Conservation (phyloP, 2,329 filamentous ascomycete genomes). For the Aaosphaeria arxii region DNA sequence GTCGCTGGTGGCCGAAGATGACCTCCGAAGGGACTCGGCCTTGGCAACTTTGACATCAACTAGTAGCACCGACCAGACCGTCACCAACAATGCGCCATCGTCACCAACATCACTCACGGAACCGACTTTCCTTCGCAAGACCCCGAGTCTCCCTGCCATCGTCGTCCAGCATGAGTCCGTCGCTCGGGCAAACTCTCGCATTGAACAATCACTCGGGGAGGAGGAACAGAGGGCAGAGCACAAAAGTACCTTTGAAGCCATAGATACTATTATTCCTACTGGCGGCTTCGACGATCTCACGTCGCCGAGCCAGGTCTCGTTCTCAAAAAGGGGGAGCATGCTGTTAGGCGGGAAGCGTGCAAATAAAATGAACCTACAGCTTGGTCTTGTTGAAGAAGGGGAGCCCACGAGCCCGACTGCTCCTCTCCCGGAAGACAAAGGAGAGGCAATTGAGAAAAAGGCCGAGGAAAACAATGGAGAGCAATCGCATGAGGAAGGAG, state of each 20-base stretch:
- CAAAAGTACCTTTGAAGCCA: constrained; percentile 41
- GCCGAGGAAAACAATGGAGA: constrained; percentile 6
- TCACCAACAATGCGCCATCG: constrained; percentile 19
- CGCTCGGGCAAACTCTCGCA: constrained; percentile 14
- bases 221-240: not conserved
- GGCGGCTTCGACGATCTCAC: constrained; percentile 53
- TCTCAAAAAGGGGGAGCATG: constrained; percentile 61
- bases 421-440: constrained; percentile 9
- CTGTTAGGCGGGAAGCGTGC: constrained; percentile 54
- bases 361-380: constrained; percentile 32
- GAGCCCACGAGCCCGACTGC: constrained; percentile 5
- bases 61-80: constrained; percentile 19
- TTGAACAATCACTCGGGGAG: constrained; percentile 1
- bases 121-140: constrained; percentile 30
- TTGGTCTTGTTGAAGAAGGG: constrained; percentile 20
- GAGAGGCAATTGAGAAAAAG: constrained; percentile 2
- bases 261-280: constrained; percentile 56
- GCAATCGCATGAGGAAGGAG: too few relatives aligned
- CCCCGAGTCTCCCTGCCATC: constrained; percentile 45
- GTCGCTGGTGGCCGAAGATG: constrained; percentile 27
- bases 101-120: constrained; percentile 2
- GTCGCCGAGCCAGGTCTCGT: constrained; percentile 51
- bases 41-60: constrained; percentile 36
- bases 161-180: constrained; percentile 41
- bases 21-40: constrained; percentile 40